Percentiles rank a stretch among this genome's conserved stretches.
Evolutionary conservation across 495 filamentous ascomycete species (phyloP).

Genomic region (Hapsidospora chrysogenum): DNA sequence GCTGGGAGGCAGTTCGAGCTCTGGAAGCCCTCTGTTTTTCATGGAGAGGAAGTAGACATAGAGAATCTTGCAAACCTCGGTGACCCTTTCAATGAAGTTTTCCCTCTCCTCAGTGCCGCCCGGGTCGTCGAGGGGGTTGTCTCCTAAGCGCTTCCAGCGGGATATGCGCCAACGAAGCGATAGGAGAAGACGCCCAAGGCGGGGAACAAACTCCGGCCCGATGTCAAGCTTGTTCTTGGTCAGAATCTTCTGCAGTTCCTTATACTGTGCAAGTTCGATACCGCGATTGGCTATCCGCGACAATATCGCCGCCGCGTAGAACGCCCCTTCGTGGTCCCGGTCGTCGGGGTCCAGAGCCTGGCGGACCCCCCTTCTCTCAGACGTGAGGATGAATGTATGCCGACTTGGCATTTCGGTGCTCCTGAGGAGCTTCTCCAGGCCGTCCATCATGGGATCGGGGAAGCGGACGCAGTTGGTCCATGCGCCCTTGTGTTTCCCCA

Average conservation of each 20-base stretch:
- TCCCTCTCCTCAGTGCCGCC: background rate
- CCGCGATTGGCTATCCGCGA: background rate
- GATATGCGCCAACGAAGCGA: background rate
- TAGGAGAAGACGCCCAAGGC: background rate
- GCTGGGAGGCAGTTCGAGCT: background rate
- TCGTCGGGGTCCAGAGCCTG: background rate
- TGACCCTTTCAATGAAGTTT: background rate
- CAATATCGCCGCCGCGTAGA: background rate
- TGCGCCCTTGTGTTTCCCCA: no score
- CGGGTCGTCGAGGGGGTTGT: background rate
- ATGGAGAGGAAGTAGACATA: slow-evolving; percentile 1
- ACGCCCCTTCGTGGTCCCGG: background rate
- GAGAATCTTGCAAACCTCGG: background rate
- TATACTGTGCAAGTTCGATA: background rate
- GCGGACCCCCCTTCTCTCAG: background rate
- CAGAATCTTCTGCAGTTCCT: background rate
- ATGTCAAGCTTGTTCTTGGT: background rate
- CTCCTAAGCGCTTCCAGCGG: background rate
- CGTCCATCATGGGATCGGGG: no score
- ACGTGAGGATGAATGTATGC: background rate
- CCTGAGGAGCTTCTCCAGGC: no score
- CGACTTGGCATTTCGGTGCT: no score
- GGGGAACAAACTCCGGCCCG: background rate
- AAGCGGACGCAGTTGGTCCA: no score
- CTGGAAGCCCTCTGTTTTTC: background rate